Percentiles rank a stretch among this genome's conserved stretches.
These are phyloP conservation scores for Beta macrorhiza DNA, from an alignment of 179 eudicot genomes.

Conservation along the genomic window DNA sequence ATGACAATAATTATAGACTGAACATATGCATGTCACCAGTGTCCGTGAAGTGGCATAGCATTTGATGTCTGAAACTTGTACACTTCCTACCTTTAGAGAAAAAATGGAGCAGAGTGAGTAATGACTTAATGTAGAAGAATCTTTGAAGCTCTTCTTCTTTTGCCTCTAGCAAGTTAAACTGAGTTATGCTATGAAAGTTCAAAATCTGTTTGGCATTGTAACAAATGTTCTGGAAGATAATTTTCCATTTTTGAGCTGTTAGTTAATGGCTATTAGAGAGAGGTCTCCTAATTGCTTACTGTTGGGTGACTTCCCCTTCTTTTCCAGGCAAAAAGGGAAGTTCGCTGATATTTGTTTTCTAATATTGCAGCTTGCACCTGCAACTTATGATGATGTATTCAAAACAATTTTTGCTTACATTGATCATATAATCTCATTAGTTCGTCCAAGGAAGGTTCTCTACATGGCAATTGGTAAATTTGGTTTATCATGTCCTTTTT, in stretches of 20 bases:
- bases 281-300: too few relatives aligned
- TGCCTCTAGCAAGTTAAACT: neutral
- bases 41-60: neutral
- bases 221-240: neutral
- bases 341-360: slow-evolving; percentile 10
- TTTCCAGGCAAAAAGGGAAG: slow-evolving; percentile 15
- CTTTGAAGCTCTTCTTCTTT: neutral
- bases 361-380: slow-evolving; percentile 78
- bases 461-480: slow-evolving; percentile 90
- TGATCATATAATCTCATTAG: slow-evolving; percentile 79
- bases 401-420: slow-evolving; percentile 85
- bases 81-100: neutral
- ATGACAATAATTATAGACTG: too few relatives aligned
- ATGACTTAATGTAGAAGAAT: neutral
- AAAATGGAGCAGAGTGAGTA: neutral
- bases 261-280: neutral
- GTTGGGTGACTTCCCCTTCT: too few relatives aligned
- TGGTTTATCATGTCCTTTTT: neutral
- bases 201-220: neutral
- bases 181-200: neutral
- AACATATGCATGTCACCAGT: too few relatives aligned
- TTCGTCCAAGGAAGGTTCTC: slow-evolving; percentile 93
- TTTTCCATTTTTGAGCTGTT: neutral
- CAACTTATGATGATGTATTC: slow-evolving; percentile 86
- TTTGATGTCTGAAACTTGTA: neutral